phyloP scores from a whole-genome alignment of 495 filamentous ascomycete species.

The Lindgomyces ingoldianus region DNA sequence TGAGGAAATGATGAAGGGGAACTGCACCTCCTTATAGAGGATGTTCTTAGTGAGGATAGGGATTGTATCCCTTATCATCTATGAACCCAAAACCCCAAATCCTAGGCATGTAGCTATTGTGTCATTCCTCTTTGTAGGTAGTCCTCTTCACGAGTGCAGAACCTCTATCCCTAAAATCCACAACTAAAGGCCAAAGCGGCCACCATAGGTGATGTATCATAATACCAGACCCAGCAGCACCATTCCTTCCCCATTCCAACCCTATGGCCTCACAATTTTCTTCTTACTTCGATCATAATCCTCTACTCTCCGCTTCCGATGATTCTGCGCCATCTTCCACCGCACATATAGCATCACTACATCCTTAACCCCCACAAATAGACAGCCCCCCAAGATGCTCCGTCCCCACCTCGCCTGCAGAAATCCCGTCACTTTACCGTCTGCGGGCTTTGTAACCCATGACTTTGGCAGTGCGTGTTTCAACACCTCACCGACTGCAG shows the following conservation, averaged over 20 bases:
- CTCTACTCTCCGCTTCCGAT: slow-evolving; percentile 64
- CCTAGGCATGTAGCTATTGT: too few relatives aligned
- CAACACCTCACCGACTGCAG: slow-evolving; percentile 68
- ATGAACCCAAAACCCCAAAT: too few relatives aligned
- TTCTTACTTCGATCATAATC: slow-evolving; percentile 53
- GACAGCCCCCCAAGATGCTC: slow-evolving; percentile 75
- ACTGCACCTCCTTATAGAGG: too few relatives aligned
- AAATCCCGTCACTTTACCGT: slow-evolving; percentile 53
- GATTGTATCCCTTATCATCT: too few relatives aligned
- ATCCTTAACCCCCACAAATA: slow-evolving; percentile 77
- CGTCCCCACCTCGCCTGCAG: slow-evolving; percentile 76
- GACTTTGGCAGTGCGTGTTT: slow-evolving; percentile 61
- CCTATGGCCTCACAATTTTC: not conserved
- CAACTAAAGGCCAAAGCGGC: too few relatives aligned
- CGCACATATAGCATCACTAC: slow-evolving; percentile 71
- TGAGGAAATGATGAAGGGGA: too few relatives aligned
- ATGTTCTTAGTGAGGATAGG: too few relatives aligned
- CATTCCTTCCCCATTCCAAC: not conserved
- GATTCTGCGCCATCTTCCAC: slow-evolving; percentile 70
- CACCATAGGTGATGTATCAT: too few relatives aligned
- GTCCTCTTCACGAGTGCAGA: too few relatives aligned
- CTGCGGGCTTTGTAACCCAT: slow-evolving; percentile 56
- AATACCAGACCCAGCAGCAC: too few relatives aligned
- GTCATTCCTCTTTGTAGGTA: too few relatives aligned
- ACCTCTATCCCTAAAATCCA: too few relatives aligned